Evolutionary conservation across 768 basidiomycete species (phyloP).

Genomic region (Psilocybe tampanensis): DNA sequence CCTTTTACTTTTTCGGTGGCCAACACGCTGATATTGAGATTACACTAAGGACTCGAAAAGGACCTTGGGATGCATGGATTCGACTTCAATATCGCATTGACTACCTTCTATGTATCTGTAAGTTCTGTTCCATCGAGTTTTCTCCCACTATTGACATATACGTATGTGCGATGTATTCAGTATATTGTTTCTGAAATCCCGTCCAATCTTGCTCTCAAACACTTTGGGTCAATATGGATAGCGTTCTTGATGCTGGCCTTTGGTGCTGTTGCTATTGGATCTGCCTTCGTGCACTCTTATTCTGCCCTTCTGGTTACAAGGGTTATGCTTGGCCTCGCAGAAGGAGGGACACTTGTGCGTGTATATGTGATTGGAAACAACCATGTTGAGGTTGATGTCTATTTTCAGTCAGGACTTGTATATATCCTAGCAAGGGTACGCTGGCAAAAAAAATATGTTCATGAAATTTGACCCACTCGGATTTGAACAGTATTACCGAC

Average conservation of each 20-base stretch:
- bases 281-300: slow-evolving; percentile 41
- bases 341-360: slow-evolving; percentile 44
- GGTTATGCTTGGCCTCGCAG: slow-evolving; percentile 42
- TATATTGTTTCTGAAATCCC: slow-evolving; percentile 41
- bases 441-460: neutral
- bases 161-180: slow-evolving; percentile 19
- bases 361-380: neutral
- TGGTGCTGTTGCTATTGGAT: slow-evolving; percentile 38
- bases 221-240: slow-evolving; percentile 40
- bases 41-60: slow-evolving; percentile 34
- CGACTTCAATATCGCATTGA: slow-evolving; percentile 44
- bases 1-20: neutral
- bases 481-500: slow-evolving; percentile 31
- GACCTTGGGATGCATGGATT: slow-evolving; percentile 43
- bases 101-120: slow-evolving; percentile 43
- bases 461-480: no score
- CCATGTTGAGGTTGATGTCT: neutral
- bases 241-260: slow-evolving; percentile 40
- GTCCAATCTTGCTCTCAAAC: slow-evolving; percentile 44
- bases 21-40: neutral
- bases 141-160: neutral
- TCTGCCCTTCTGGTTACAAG: slow-evolving; percentile 36
- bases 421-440: slow-evolving; percentile 40
- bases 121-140: neutral
- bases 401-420: slow-evolving; percentile 36